Percentiles rank a stretch among this genome's conserved stretches.
These are phyloP conservation scores for Backusella macrospora DNA, from an alignment of 192 early-diverging fungal species.

Conservation along the genomic window DNA sequence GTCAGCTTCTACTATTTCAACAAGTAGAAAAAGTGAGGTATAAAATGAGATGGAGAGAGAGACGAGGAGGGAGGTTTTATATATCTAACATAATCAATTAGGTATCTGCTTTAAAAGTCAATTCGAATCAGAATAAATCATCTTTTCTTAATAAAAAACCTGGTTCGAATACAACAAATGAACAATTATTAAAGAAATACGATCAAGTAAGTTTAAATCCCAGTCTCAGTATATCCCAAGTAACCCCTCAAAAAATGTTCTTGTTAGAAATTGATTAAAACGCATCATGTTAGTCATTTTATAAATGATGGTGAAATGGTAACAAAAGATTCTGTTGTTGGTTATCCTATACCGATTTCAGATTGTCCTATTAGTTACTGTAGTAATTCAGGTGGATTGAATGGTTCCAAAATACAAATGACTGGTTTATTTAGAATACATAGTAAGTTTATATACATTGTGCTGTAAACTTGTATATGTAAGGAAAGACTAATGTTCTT, in stretches of 20 bases:
- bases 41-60: too few relatives aligned
- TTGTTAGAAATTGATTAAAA: not conserved
- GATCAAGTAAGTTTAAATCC: conserved; percentile 8
- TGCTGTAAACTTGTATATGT: not conserved
- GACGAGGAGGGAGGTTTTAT: too few relatives aligned
- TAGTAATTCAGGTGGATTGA: not conserved
- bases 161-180: conserved; percentile 7
- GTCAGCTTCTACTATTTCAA: too few relatives aligned
- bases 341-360: not conserved
- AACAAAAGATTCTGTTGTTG: not conserved
- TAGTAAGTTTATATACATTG: conserved; percentile 1
- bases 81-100: too few relatives aligned
- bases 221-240: too few relatives aligned
- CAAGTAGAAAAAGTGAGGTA: conserved; percentile 13
- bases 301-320: not conserved
- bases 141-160: conserved; percentile 24
- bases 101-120: too few relatives aligned
- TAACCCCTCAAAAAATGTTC: not conserved
- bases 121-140: too few relatives aligned
- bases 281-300: not conserved
- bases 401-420: not conserved
- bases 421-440: conserved; percentile 16
- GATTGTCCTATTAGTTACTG: conserved; percentile 17
- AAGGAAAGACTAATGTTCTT: too few relatives aligned
- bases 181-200: not conserved